A percentile compares a stretch with the other conserved stretches of the same genome.
Conservation (phyloP, 225 moss, liverwort and hornwort genomes). For the Marchantia paleacea region DNA sequence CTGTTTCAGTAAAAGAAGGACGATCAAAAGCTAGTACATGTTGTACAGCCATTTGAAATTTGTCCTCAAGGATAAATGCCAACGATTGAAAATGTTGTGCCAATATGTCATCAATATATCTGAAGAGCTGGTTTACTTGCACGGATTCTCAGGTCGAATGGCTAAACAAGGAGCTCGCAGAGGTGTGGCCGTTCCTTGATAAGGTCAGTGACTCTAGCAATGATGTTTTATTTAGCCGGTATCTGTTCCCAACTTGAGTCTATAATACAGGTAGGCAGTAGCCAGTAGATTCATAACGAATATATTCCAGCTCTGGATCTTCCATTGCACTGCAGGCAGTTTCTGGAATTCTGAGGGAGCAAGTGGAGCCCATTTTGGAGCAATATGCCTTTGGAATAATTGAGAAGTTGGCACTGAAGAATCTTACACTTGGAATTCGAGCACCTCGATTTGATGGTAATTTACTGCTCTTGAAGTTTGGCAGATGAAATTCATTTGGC, state of each 20-base stretch:
- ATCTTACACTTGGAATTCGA: slow-evolving; percentile 58
- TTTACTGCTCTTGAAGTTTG: neutral
- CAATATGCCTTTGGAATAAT: slow-evolving; percentile 79
- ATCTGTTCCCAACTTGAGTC: neutral
- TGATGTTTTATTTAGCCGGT: neutral
- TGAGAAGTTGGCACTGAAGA: slow-evolving; percentile 46
- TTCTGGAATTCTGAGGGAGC: slow-evolving; percentile 36
- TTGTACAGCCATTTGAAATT: too few species aligned
- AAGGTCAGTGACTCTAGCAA: slow-evolving; percentile 43
- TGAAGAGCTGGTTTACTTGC: neutral
- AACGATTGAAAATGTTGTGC: too few species aligned
- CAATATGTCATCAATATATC: too few species aligned
- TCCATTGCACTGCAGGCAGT: slow-evolving; percentile 50
- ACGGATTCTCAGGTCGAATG: slow-evolving; percentile 63
- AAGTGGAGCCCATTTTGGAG: slow-evolving; percentile 65
- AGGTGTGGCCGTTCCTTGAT: slow-evolving; percentile 85
- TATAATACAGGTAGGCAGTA: neutral
- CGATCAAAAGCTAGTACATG: too few species aligned
- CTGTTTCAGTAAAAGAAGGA: neutral
- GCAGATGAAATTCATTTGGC: neutral
- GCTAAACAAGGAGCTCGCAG: slow-evolving; percentile 60
- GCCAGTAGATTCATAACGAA: neutral
- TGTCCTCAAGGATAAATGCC: too few species aligned
- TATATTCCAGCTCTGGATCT: neutral
- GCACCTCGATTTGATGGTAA: slow-evolving; percentile 69